Evolutionary conservation across 768 basidiomycete species (phyloP).

Genomic region (Amanita thiersii): DNA sequence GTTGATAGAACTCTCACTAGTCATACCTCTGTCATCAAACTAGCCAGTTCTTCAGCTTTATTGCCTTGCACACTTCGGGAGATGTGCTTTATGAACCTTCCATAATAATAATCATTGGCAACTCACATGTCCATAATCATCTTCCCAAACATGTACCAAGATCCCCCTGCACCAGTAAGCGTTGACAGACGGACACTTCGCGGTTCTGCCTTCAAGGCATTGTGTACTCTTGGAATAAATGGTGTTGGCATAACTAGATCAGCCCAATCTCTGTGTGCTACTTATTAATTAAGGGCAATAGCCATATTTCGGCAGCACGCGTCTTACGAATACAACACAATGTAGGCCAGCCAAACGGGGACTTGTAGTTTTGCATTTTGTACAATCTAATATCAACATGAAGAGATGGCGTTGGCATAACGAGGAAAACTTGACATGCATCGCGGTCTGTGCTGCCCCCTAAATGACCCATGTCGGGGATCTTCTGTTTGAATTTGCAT

Average conservation of each 20-base stretch:
- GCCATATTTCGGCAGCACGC: not conserved
- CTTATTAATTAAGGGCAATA: not conserved
- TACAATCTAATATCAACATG: slow-evolving; percentile 53
- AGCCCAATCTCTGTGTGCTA: slow-evolving; percentile 63
- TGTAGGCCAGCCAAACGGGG: slow-evolving; percentile 89
- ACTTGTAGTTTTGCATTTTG: slow-evolving; percentile 69
- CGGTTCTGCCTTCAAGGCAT: slow-evolving; percentile 85
- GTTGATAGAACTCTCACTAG: not conserved
- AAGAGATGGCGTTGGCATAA: slow-evolving; percentile 1
- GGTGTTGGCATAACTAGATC: slow-evolving; percentile 80
- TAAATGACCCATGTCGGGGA: slow-evolving; percentile 83
- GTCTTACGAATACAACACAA: slow-evolving; percentile 69
- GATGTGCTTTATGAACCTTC: not conserved
- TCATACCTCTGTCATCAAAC: slow-evolving; percentile 58
- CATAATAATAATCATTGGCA: not conserved
- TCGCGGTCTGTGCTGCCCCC: slow-evolving; percentile 81
- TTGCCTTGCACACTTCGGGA: slow-evolving; percentile 61
- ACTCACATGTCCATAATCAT: slow-evolving; percentile 75
- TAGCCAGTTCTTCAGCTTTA: slow-evolving; percentile 64
- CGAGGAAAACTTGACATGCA: slow-evolving; percentile 34
- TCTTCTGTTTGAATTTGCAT: slow-evolving; percentile 84
- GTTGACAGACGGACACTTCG: slow-evolving; percentile 75
- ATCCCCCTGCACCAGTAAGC: slow-evolving; percentile 79
- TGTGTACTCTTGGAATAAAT: slow-evolving; percentile 69
- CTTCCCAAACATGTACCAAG: slow-evolving; percentile 92